Evolutionary conservation across 1,284 basidiomycete species (phyloP).

Genomic region (Cryptococcus sp.): DNA sequence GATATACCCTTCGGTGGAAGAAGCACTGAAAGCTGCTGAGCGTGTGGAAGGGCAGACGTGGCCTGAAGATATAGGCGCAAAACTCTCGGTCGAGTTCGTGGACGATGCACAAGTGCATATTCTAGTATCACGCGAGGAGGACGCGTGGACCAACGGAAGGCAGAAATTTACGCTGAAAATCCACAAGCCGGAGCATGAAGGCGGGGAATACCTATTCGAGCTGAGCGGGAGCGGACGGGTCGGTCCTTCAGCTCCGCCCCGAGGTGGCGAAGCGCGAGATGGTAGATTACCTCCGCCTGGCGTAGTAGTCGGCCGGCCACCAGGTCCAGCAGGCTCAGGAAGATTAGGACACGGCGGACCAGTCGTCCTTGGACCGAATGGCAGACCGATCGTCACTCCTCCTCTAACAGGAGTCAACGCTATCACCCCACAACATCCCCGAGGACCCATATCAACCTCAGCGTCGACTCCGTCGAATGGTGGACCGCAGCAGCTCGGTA

Average conservation of each 20-base stretch:
- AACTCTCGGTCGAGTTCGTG: conserved; percentile 48
- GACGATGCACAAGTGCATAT: conserved; percentile 31
- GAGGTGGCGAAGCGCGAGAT: background rate
- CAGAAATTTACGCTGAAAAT: conserved; percentile 41
- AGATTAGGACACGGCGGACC: background rate
- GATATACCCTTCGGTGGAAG: conserved; percentile 25
- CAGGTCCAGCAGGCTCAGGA: background rate
- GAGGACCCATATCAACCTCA: background rate
- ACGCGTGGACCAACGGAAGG: conserved; percentile 49
- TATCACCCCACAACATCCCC: conserved; percentile 1
- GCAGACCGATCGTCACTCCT: conserved; percentile 4
- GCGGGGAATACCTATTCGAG: conserved; percentile 22
- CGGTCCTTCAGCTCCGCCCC: conserved; percentile 11
- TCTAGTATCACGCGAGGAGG: conserved; percentile 44
- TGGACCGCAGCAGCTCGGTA: background rate
- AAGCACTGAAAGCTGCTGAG: conserved; percentile 32
- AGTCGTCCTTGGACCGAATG: background rate
- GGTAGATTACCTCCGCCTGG: conserved; percentile 7
- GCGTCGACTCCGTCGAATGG: background rate
- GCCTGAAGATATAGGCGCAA: conserved; percentile 39
- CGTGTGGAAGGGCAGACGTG: conserved; percentile 29
- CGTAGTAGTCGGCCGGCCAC: background rate
- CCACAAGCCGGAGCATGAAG: conserved; percentile 6
- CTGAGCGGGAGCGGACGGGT: conserved; percentile 23
- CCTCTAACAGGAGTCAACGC: conserved; percentile 23